Percentiles rank a stretch among this genome's conserved stretches.
Conservation (phyloP, 371 early-diverging fungal genomes). For the Mortierella sp. region DNA sequence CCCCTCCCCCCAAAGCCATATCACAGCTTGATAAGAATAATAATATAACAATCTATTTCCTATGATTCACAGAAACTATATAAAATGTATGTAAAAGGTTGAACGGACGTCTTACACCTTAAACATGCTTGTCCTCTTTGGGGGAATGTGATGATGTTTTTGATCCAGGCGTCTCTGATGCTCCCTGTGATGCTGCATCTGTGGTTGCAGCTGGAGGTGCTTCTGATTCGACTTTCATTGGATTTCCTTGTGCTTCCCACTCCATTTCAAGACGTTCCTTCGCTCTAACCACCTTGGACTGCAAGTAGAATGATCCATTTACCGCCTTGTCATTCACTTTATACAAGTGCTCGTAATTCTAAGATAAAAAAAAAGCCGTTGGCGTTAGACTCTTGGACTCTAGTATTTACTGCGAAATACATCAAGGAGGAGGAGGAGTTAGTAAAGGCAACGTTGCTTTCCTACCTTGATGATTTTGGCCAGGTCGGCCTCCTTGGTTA, state of each 20-base stretch:
- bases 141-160: slow-evolving; percentile 18
- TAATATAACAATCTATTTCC: too few relatives aligned
- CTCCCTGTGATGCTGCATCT: neutral
- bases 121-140: slow-evolving; percentile 11
- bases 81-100: neutral
- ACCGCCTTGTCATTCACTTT: slow-evolving; percentile 86
- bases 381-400: neutral
- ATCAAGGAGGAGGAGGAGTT: too few relatives aligned
- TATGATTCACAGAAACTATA: too few relatives aligned
- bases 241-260: slow-evolving; percentile 71
- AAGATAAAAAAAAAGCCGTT: slow-evolving; percentile 8
- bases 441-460: too few relatives aligned
- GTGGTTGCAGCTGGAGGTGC: slow-evolving; percentile 19
- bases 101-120: neutral
- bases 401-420: too few relatives aligned
- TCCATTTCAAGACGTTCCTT: slow-evolving; percentile 94
- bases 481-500: slow-evolving; percentile 79
- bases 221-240: slow-evolving; percentile 34
- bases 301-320: slow-evolving; percentile 95
- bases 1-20: too few relatives aligned
- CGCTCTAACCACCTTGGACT: slow-evolving; percentile 94
- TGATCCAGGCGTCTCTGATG: slow-evolving; percentile 7
- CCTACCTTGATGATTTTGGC: slow-evolving; percentile 81
- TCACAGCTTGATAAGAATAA: too few relatives aligned
- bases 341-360: slow-evolving; percentile 94